Evolutionary conservation across 495 filamentous ascomycete genomes (phyloP).

Genomic region (Staphylotrichum longicolle): DNA sequence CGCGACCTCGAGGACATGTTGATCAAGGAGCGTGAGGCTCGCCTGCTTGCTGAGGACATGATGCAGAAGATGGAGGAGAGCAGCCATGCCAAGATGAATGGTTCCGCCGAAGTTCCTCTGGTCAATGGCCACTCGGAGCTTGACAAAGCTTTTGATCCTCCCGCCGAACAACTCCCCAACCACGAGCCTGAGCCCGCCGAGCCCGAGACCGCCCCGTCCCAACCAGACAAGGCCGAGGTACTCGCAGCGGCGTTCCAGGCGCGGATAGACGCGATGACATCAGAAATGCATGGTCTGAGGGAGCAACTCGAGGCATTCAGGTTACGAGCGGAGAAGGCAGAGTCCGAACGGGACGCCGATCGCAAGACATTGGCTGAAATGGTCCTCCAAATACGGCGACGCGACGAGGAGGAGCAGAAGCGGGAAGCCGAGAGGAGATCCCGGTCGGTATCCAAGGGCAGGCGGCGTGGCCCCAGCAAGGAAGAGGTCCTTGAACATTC

Average conservation of each 20-base stretch:
- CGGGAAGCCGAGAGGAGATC: constrained; percentile 32
- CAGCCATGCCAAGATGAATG: constrained; percentile 40
- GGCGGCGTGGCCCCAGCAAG: constrained; percentile 15
- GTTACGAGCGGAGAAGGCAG: constrained; percentile 72
- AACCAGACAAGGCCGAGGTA: constrained; percentile 43
- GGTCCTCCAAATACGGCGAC: constrained; percentile 74
- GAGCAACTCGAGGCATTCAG: constrained; percentile 75
- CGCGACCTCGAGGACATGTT: constrained; percentile 79
- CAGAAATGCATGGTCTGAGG: constrained; percentile 80
- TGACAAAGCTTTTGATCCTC: constrained; percentile 41
- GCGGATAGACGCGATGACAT: constrained; percentile 73
- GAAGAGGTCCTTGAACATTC: constrained; percentile 14
- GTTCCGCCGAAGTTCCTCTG: constrained; percentile 28
- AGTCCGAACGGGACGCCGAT: constrained; percentile 64
- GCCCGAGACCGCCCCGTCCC: constrained; percentile 34
- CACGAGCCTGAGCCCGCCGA: constrained; percentile 2
- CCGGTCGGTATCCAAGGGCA: constrained; percentile 21
- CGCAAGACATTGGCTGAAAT: constrained; percentile 80
- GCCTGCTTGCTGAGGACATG: constrained; percentile 78
- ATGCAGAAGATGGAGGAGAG: constrained; percentile 65
- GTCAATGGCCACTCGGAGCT: constrained; percentile 37
- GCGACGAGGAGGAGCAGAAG: constrained; percentile 52
- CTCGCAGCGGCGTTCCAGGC: constrained; percentile 60
- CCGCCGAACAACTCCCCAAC: constrained; percentile 28
- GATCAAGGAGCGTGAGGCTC: constrained; percentile 72